These are phyloP conservation scores for Naganishia antarctica DNA, from an alignment of 768 basidiomycete genomes.

Conservation along the genomic window DNA sequence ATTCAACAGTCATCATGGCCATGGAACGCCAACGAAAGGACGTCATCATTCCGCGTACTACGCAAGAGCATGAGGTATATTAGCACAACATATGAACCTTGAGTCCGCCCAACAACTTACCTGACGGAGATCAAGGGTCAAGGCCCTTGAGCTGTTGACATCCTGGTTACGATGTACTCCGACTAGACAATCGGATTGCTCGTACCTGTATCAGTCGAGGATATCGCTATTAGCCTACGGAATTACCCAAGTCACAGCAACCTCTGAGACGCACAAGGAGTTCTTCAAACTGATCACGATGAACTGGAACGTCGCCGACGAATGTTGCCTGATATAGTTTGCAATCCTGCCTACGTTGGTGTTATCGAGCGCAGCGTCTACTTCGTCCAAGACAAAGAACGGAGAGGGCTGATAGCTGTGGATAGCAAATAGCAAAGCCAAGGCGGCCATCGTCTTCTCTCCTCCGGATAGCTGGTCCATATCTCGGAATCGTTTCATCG, in stretches of 20 bases:
- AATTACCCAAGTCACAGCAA: no score
- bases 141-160: conserved; percentile 80
- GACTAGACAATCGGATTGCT: conserved; percentile 80
- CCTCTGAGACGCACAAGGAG: conserved; percentile 59
- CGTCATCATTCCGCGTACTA: conserved; percentile 5
- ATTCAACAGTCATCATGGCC: no score
- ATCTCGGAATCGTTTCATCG: conserved; percentile 97
- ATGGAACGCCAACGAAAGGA: no score
- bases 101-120: conserved; percentile 21
- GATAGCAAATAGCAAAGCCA: conserved; percentile 94
- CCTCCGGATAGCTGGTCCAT: conserved; percentile 99
- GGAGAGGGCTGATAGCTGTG: conserved; percentile 96
- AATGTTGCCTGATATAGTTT: conserved; percentile 80
- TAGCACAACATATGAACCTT: neutral
- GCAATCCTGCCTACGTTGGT: conserved; percentile 97
- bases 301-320: conserved; percentile 84
- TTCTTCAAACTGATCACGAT: conserved; percentile 96
- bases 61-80: no score
- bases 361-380: conserved; percentile 94
- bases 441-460: conserved; percentile 95
- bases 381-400: conserved; percentile 98
- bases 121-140: conserved; percentile 75
- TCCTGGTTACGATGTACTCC: conserved; percentile 94
- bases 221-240: no score
- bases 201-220: conserved; percentile 55